These are phyloP conservation scores for Pseudogymnoascus sp. DNA, from an alignment of 2,329 filamentous ascomycete genomes.

Conservation along the genomic window DNA sequence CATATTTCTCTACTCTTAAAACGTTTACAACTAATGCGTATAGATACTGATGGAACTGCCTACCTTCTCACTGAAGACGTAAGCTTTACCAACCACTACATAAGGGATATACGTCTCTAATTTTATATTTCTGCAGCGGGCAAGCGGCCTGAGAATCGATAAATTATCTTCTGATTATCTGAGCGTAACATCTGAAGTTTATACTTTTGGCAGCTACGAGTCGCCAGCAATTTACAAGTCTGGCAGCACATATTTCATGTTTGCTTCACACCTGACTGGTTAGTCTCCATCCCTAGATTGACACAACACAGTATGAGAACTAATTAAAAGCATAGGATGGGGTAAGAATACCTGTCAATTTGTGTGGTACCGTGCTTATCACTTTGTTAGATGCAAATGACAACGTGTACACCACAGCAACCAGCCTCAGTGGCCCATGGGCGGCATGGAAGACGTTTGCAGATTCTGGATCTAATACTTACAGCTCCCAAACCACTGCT, in stretches of 20 bases:
- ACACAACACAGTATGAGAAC: neutral
- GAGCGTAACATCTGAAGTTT: constrained; percentile 39
- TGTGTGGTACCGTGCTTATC: neutral
- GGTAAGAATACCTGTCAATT: neutral
- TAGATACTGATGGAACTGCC: constrained; percentile 50
- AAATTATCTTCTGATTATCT: constrained; percentile 49
- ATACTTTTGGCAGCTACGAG: constrained; percentile 45
- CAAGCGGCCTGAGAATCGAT: constrained; percentile 49
- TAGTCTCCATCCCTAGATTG: constrained; percentile 17
- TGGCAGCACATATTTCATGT: constrained; percentile 54
- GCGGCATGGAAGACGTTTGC: constrained; percentile 51
- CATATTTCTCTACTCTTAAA: neutral
- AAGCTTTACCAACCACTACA: constrained; percentile 21
- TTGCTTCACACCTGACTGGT: constrained; percentile 48
- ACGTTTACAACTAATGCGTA: constrained; percentile 15
- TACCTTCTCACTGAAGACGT: constrained; percentile 58
- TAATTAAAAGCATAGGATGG: neutral
- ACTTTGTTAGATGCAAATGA: constrained; percentile 46
- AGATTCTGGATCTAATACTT: constrained; percentile 46
- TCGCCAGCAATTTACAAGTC: constrained; percentile 55
- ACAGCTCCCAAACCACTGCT: constrained; percentile 51
- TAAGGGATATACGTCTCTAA: constrained; percentile 33
- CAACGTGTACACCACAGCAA: constrained; percentile 53
- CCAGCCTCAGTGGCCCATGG: constrained; percentile 51
- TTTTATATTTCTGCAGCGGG: constrained; percentile 33